Conservation (phyloP, 129 eudicot genomes). For the Saposhnikovia divaricata region DNA sequence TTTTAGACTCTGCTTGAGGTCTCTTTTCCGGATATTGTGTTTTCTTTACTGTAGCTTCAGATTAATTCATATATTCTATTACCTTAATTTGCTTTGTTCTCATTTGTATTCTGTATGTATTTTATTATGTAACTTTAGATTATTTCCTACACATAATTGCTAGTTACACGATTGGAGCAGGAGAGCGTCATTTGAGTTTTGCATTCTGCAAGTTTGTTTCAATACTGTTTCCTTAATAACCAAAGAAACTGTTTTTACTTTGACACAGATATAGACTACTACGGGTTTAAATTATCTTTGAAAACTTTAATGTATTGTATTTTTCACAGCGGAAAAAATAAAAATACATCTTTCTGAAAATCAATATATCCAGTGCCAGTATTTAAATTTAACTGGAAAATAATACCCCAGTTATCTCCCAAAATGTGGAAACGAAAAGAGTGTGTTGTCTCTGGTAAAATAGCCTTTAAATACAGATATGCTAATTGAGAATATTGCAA, state of each 20-base stretch:
- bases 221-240: neutral
- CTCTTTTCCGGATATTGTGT: neutral
- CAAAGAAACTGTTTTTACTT: neutral
- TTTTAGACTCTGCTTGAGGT: conserved; percentile 6
- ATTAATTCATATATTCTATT: neutral
- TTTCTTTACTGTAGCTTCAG: conserved; percentile 11
- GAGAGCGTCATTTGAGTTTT: neutral
- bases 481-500: no score
- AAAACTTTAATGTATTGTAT: no score
- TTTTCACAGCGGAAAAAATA: no score
- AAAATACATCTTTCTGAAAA: no score
- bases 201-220: neutral
- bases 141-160: neutral
- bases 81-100: neutral
- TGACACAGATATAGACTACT: neutral
- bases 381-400: no score
- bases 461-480: no score
- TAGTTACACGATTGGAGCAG: neutral
- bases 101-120: neutral
- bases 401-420: no score
- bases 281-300: no score
- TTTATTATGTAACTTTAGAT: neutral
- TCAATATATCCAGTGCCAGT: no score
- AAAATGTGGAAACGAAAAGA: no score
- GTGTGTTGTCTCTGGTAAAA: no score